Evolutionary conservation across 1,284 basidiomycete species (phyloP).

Genomic region (Pisolithus thermaeus): DNA sequence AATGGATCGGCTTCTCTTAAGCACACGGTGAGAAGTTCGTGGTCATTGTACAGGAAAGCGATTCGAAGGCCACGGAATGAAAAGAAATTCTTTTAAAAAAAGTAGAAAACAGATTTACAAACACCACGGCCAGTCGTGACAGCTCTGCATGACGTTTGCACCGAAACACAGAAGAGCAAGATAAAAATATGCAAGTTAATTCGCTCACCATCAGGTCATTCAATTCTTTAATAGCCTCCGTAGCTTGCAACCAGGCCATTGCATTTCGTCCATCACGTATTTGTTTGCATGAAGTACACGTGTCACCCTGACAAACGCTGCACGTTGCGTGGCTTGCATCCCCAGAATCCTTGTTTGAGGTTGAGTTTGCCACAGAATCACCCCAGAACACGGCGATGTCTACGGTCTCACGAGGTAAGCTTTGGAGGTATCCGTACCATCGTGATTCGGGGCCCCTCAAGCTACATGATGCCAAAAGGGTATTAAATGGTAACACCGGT

Average conservation of each 20-base stretch:
- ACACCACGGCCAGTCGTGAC: not conserved
- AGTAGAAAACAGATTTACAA: slow-evolving; percentile 2
- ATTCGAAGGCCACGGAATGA: too few species aligned
- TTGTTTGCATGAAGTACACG: slow-evolving; percentile 18
- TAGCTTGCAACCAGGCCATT: slow-evolving; percentile 42
- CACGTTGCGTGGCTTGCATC: slow-evolving; percentile 10
- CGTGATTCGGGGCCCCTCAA: slow-evolving; percentile 40
- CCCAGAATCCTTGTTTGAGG: slow-evolving; percentile 1
- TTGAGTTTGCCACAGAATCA: slow-evolving; percentile 15
- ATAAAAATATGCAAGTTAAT: not conserved
- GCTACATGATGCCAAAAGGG: slow-evolving; percentile 22
- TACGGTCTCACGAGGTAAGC: slow-evolving; percentile 47
- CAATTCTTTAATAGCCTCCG: slow-evolving; percentile 36
- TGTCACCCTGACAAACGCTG: slow-evolving; percentile 11
- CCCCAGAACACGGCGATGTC: slow-evolving; percentile 66
- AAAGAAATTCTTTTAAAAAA: not conserved
- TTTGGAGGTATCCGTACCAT: slow-evolving; percentile 67
- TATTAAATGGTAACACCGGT: slow-evolving; percentile 6
- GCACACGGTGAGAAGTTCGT: slow-evolving; percentile 12
- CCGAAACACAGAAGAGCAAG: not conserved
- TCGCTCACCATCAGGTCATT: slow-evolving; percentile 23
- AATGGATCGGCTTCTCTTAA: slow-evolving; percentile 2
- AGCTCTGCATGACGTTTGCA: not conserved
- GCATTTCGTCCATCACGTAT: slow-evolving; percentile 34
- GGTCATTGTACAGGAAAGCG: too few species aligned